Conservation (phyloP, 2,329 filamentous ascomycete genomes). For the Neonectria ditissima region DNA sequence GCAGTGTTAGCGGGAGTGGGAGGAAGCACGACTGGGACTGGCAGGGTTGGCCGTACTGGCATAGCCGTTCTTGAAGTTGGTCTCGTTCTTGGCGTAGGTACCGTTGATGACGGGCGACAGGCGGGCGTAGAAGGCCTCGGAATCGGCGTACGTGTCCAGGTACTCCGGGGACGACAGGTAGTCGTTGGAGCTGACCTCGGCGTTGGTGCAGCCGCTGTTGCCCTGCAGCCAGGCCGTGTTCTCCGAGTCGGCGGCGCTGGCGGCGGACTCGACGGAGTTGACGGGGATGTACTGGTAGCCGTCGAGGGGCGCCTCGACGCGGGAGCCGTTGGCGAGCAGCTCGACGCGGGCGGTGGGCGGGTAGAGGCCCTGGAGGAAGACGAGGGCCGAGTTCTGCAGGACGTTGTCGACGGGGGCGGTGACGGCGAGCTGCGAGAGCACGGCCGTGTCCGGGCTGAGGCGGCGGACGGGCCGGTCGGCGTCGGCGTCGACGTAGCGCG, state of each 20-base stretch:
- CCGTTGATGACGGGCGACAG: slow-evolving; percentile 67
- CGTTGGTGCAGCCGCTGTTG: slow-evolving; percentile 66
- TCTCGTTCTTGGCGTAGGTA: slow-evolving; percentile 59
- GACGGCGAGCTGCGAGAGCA: slow-evolving; percentile 76
- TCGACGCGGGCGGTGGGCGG: slow-evolving; percentile 75
- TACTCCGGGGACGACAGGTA: slow-evolving; percentile 65
- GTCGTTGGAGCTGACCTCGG: slow-evolving; percentile 65
- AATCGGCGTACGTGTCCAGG: slow-evolving; percentile 57
- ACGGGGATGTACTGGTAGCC: slow-evolving; percentile 90
- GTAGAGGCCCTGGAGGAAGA: slow-evolving; percentile 88
- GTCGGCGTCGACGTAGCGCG: slow-evolving; percentile 75
- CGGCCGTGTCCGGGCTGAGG: slow-evolving; percentile 74
- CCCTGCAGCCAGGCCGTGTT: slow-evolving; percentile 70
- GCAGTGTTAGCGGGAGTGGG: slow-evolving; percentile 17
- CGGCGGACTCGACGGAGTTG: slow-evolving; percentile 66
- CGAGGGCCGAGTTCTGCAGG: slow-evolving; percentile 81
- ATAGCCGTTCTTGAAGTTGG: slow-evolving; percentile 71
- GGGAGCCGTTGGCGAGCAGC: slow-evolving; percentile 77
- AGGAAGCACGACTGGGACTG: no score
- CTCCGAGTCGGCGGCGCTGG: slow-evolving; percentile 67
- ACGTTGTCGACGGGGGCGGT: slow-evolving; percentile 81
- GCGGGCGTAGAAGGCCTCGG: slow-evolving; percentile 69
- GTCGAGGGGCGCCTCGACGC: slow-evolving; percentile 74
- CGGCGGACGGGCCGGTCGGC: slow-evolving; percentile 72
- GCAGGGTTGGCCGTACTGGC: slow-evolving; percentile 68